Base-by-base conservation (phyloP, 2,329 filamentous ascomycete species). In the Aspergillus carbonarius region DNA sequence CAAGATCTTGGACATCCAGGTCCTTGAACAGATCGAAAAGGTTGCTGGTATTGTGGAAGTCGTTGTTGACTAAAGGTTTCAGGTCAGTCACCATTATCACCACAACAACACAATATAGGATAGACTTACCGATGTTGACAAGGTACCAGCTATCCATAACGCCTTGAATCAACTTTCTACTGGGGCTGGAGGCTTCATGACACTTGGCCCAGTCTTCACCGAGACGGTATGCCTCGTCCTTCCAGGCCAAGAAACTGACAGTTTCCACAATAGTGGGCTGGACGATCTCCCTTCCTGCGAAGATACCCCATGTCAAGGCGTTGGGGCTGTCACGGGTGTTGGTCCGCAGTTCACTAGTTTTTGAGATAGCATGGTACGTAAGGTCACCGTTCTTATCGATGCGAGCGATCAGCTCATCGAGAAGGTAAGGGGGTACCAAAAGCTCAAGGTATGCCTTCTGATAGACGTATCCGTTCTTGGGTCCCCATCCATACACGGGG, bases 261-360 rank as follows among this genome's bases (percentile, higher is more conserved):
- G 91, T 96, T 79, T 99, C 95, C 54, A 99, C 95, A 69, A 99
- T 97, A n/a, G 95, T 99, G 13, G 95, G 95, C 76, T 99, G 95
- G n/a, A 99, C 93, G 72, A 99, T 97, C 77, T 99, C 95, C 75
- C 98, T 96, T 59, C 95, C 95, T 0, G 95, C 93, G 80, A 98
- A 99, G 34, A 99, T 96, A 76, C 95, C 95, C 95, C 95, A 99
- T 1, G 95, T 99, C 51, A 99, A 91, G n/a, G 95, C 95, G 69
- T 99, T 99, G 37, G 95, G 95, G 5, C 92, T 91, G 20, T 87
- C 85, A 8, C 88, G 87, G 1, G 92, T 88, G 70, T 99, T 98
- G 27, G 92, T 95, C 74, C 87, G 88, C 57, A 98, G 82, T 58
- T 88, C 85, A 27, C 93, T 93, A 18, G 84, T 82, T 75, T 91